phyloP scores from a whole-genome alignment of 495 filamentous ascomycete genomes.

The Sporormia fimetaria region DNA sequence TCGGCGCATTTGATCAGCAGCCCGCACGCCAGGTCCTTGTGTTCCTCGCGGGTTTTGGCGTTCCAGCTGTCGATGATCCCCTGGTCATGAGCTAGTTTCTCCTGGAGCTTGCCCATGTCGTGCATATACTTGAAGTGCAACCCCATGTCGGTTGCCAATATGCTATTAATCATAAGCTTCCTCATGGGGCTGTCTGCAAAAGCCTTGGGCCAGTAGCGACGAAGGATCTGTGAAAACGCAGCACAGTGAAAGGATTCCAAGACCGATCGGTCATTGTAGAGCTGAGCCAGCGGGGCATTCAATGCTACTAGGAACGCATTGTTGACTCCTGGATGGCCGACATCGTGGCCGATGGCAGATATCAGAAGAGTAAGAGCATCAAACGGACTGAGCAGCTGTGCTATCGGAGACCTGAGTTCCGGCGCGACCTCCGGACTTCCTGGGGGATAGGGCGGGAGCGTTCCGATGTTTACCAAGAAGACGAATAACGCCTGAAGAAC shows the following conservation, averaged over 20 bases:
- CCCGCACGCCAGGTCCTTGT: slow-evolving; percentile 69
- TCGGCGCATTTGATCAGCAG: slow-evolving; percentile 96
- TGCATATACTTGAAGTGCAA: slow-evolving; percentile 94
- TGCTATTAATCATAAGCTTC: slow-evolving; percentile 85
- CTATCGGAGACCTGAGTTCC: slow-evolving; percentile 45
- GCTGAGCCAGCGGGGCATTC: slow-evolving; percentile 88
- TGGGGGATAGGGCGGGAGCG: slow-evolving; percentile 54
- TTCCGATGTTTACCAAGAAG: slow-evolving; percentile 75
- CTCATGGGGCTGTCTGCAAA: slow-evolving; percentile 66
- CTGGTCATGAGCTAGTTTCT: slow-evolving; percentile 54
- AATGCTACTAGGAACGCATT: slow-evolving; percentile 90
- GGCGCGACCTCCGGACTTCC: slow-evolving; percentile 23
- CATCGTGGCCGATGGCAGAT: slow-evolving; percentile 92
- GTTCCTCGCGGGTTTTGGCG: slow-evolving; percentile 54
- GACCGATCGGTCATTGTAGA: slow-evolving; percentile 96
- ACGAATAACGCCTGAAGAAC: slow-evolving; percentile 89
- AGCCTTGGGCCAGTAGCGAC: slow-evolving; percentile 78
- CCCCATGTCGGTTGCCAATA: slow-evolving; percentile 94
- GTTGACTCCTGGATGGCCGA: slow-evolving; percentile 95
- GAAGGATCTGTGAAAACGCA: slow-evolving; percentile 90
- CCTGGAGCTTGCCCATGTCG: slow-evolving; percentile 62
- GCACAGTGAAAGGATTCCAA: slow-evolving; percentile 97
- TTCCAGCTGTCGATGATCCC: slow-evolving; percentile 56
- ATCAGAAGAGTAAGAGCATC: slow-evolving; percentile 83
- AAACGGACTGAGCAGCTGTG: slow-evolving; percentile 62